Evolutionary conservation across 2,329 filamentous ascomycete genomes (phyloP).

Genomic region (Epichloe amarillans): DNA sequence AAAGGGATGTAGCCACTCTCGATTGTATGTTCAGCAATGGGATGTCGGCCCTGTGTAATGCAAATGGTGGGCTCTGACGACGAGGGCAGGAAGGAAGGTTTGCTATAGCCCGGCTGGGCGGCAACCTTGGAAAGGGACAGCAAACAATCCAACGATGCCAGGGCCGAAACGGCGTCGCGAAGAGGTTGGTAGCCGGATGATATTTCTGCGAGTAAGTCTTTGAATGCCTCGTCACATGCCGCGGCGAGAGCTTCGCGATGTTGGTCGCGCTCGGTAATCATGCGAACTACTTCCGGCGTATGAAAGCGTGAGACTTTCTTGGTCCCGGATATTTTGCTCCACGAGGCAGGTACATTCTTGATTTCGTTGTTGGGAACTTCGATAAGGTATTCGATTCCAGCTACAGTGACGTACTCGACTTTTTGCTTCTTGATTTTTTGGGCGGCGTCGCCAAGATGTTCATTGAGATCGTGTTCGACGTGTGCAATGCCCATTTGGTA

Average conservation of each 20-base stretch:
- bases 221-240: constrained; percentile 78
- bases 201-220: constrained; percentile 56
- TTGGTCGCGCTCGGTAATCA: constrained; percentile 81
- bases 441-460: constrained; percentile 59
- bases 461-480: constrained; percentile 77
- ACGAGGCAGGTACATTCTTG: constrained; percentile 82
- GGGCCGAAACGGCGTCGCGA: constrained; percentile 73
- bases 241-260: constrained; percentile 87
- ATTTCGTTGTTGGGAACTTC: constrained; percentile 75
- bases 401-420: constrained; percentile 68
- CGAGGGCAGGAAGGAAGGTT: constrained; percentile 53
- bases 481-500: constrained; percentile 85
- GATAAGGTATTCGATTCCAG: constrained; percentile 88
- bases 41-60: constrained; percentile 59
- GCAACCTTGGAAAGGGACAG: constrained; percentile 77
- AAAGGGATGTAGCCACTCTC: constrained; percentile 86
- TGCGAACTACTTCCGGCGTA: constrained; percentile 73
- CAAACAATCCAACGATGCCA: constrained; percentile 81
- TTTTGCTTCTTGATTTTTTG: constrained; percentile 56
- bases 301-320: constrained; percentile 90
- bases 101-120: constrained; percentile 73
- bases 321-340: constrained; percentile 88
- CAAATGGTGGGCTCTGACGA: constrained; percentile 53
- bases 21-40: constrained; percentile 88
- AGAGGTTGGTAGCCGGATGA: constrained; percentile 77